Evolutionary conservation across 2,329 filamentous ascomycete species (phyloP), one percentile per base, ranked within the genome.

Genomic region (Teratosphaeriaceae sp.): DNA sequence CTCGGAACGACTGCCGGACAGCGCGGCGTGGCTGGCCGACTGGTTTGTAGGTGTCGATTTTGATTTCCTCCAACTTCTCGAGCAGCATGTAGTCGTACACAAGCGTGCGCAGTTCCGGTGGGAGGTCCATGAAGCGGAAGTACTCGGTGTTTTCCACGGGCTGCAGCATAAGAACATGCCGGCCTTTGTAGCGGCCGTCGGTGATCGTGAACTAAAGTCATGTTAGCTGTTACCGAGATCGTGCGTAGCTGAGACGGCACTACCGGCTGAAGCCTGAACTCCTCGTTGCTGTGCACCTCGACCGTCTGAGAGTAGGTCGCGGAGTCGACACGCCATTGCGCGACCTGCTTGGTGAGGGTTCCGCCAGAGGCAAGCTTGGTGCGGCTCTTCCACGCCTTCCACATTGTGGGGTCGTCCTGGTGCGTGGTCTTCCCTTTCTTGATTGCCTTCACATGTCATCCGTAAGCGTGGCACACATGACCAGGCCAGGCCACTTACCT

Each of bases 201-300:
- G 18, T 36, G 19, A 36, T 36, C 6, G 21, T 11, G 16, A 36
- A 18, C 33, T 36, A 15, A 8, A n/a, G n/a, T n/a, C n/a, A n/a
- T n/a, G n/a, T n/a, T n/a, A n/a, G n/a, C n/a, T n/a, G n/a, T n/a
- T n/a, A n/a, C n/a, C n/a, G 16, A 20, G n/a, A 27, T 42, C 46
- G 37, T n/a, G n/a, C n/a, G n/a, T n/a, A n/a, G n/a, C n/a, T n/a
- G n/a, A n/a, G n/a, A n/a, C n/a, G n/a, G n/a, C n/a, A n/a, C n/a
- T 18, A 47, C 46, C 15, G 43, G 46, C 23, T 36, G 22, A 7
- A 48, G 31, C 15, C 29, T 44, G 27, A 48, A 51, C 13, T n/a
- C n/a, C 13, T 44, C 44, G 12, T 13, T 27, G 24, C 42, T 22
- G 8, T 29, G 20, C 18, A 48, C 38, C 18, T 46, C 34, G n/a